Conservation (phyloP, 495 filamentous ascomycete species). For the Neurospora africana region DNA sequence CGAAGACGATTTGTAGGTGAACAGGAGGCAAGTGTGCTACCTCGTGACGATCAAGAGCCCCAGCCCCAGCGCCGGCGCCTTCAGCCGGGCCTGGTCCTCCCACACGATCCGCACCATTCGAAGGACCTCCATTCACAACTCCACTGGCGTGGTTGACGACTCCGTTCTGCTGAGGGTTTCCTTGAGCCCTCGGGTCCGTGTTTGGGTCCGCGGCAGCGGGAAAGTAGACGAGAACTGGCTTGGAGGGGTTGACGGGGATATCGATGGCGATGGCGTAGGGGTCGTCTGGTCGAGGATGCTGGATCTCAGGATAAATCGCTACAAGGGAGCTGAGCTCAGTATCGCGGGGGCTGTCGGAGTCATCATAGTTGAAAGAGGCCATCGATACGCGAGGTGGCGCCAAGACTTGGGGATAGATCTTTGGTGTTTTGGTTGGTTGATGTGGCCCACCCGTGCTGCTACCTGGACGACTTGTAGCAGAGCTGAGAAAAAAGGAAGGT, state of each 20-base stretch:
- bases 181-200: constrained; percentile 4
- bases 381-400: neutral
- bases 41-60: constrained; percentile 44
- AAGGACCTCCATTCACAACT: neutral
- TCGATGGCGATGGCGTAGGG: constrained; percentile 59
- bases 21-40: constrained; percentile 72
- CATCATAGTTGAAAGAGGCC: constrained; percentile 11
- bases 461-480: neutral
- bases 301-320: constrained; percentile 84
- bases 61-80: neutral
- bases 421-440: neutral
- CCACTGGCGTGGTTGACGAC: constrained; percentile 3
- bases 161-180: neutral
- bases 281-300: constrained; percentile 41
- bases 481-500: neutral
- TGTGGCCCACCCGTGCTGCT: neutral
- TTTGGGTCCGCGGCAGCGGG: constrained; percentile 39
- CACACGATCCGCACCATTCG: neutral
- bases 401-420: neutral
- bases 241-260: constrained; percentile 58
- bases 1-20: constrained; percentile 55
- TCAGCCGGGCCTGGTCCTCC: neutral
- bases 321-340: constrained; percentile 73
- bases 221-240: constrained; percentile 61
- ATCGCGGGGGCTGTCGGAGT: constrained; percentile 56